These are phyloP conservation scores for Fistulifera solaris DNA, from an alignment of 108 stramenopile species.

Conservation along the genomic window DNA sequence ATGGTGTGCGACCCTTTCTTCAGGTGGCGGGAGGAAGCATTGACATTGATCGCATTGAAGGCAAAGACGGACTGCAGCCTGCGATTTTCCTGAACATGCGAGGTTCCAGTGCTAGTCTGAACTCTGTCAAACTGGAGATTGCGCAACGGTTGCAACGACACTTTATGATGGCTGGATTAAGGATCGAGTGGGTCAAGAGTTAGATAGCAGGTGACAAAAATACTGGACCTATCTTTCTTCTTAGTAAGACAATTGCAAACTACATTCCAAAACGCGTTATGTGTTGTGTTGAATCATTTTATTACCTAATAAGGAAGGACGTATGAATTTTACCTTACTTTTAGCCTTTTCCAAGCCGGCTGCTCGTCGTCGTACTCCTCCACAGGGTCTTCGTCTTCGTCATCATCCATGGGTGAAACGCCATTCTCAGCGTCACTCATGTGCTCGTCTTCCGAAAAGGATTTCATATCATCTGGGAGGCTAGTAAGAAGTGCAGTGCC, in stretches of 20 bases:
- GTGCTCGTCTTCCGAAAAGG: neutral
- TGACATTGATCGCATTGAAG: constrained; percentile 53
- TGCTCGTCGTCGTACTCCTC: constrained; percentile 13
- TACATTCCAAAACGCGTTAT: neutral
- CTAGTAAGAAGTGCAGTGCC: constrained; percentile 31
- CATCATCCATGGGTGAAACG: constrained; percentile 1
- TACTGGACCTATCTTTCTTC: no score
- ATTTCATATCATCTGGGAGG: constrained; percentile 15
- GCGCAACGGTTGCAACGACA: constrained; percentile 90
- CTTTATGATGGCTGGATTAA: constrained; percentile 90
- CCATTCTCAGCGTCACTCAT: constrained; percentile 23
- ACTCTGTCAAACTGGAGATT: constrained; percentile 93
- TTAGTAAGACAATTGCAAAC: neutral
- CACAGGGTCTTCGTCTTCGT: constrained; percentile 19
- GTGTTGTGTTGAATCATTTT: neutral
- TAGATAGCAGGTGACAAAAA: constrained; percentile 1
- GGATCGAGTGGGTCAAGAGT: constrained; percentile 58
- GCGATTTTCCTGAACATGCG: constrained; percentile 83
- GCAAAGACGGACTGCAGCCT: constrained; percentile 78
- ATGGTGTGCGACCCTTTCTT: constrained; percentile 93
- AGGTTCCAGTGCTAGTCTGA: constrained; percentile 74
- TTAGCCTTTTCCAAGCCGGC: neutral
- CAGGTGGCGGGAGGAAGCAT: constrained; percentile 90
- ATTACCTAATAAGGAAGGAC: neutral
- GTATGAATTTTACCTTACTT: neutral